Base-by-base conservation (phyloP, 2,329 filamentous ascomycete species). In the Pochonia chlamydosporia region DNA sequence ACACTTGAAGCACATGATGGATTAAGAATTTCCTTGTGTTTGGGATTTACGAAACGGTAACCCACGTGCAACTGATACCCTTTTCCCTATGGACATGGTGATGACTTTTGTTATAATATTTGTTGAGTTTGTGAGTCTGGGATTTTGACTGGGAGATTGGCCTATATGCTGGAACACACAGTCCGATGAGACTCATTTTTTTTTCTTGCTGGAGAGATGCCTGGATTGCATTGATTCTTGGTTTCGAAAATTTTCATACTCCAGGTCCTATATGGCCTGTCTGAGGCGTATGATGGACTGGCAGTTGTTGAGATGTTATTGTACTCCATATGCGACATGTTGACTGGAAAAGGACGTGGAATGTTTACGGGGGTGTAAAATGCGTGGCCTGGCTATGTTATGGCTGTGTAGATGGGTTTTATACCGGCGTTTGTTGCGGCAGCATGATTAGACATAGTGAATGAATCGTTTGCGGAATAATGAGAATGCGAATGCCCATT, bases 41-140 rank as follows among this genome's bases (percentile, higher is more conserved):
- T 33, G n/a, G 39, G 39, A 35, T 33, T 35, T 24, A 18, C 24
- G 26, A 16, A 21, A 10, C 18, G 30, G 33, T 23, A 41, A 37
- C 30, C 31, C 23, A 16, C 40, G 45, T 35, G 37, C 33, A 31
- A 35, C 40, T 49, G 48, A 52, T 54, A 54, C 52, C 48, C 52
- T 26, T 41, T 26, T 41, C 11, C 24, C 23, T 26, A 24, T 16
- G 26, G 25, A 46, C 28, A 35, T 41, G 36, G 26, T 41, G 18
- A 46, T n/a, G n/a, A 39, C 13, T 21, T 23, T 39, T 39, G 21
- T 39, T 8, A 4, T 23, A 8, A 25, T 40, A 18, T 5, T 39
- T 23, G 30, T n/a, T n/a, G n/a, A n/a, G n/a, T n/a, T n/a, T n/a
- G n/a, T n/a, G n/a, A n/a, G n/a, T n/a, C n/a, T n/a, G n/a, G n/a